Percentiles rank a stretch among this genome's conserved stretches.
phyloP scores from a whole-genome alignment of 345 rosid species.

The Eucalyptus globulus region DNA sequence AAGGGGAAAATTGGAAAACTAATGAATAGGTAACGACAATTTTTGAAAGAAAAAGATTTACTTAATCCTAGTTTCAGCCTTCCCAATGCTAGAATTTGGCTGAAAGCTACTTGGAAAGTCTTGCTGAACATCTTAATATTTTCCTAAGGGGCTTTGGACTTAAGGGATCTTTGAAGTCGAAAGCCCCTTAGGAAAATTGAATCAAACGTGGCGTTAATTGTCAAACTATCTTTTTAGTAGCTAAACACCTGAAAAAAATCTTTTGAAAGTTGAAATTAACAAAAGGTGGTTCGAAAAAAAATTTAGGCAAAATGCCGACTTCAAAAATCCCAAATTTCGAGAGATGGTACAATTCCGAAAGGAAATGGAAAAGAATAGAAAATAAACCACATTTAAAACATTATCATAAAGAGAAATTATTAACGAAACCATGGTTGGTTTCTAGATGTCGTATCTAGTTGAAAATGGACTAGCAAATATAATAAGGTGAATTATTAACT shows the following conservation, averaged over 20 bases:
- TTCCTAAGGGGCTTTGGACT: no score
- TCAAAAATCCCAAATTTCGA: neutral
- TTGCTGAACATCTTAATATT: no score
- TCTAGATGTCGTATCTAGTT: neutral
- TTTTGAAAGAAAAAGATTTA: no score
- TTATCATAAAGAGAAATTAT: neutral
- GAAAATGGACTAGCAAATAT: neutral
- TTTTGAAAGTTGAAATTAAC: neutral
- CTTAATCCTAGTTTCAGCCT: no score
- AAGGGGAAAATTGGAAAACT: rapidly evolving
- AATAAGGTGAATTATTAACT: neutral
- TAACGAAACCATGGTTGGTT: neutral
- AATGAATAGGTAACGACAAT: no score
- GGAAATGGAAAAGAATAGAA: neutral
- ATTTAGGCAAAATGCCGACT: rapidly evolving
- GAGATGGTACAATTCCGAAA: rapidly evolving
- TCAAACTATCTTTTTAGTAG: neutral
- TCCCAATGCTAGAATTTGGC: rapidly evolving
- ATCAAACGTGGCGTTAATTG: rapidly evolving
- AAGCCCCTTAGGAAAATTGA: no score
- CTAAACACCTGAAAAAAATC: neutral
- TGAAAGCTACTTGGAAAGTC: rapidly evolving
- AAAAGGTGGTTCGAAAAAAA: no score
- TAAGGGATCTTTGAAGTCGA: rapidly evolving
- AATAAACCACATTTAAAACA: neutral